Evolutionary conservation across 2,329 filamentous ascomycete genomes (phyloP), one percentile per base, ranked within the genome.

Genomic region (Trichoderma sp.): DNA sequence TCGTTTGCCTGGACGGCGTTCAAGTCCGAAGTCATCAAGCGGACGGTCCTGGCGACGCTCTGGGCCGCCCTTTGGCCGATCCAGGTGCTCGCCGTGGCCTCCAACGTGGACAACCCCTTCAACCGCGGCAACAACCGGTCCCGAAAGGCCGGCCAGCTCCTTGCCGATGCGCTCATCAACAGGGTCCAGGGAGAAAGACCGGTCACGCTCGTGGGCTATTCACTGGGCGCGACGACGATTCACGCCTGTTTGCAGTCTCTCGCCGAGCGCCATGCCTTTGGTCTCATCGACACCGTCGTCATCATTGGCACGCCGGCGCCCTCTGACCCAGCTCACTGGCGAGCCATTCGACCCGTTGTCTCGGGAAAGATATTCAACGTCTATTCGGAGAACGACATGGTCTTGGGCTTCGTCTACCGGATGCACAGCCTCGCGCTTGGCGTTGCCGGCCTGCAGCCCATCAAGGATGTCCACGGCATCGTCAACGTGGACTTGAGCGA

Each of bases 351-450:
- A 34, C 87, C 85, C 51, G 91, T 94, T 0, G 92, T 96, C 0
- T 86, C 89, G 1, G 93, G 93, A 2, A 85, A 90, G 65, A 83
- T 97, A 7, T 90, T 96, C 71, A 97, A 97, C 71, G 92, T 94
- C 9, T 97, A 90, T 77, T 94, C 91, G 1, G 87, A 89, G 60
- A 93, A 95, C 67, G 93, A 97, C 76, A 91, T 92, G 72, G 88
- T 97, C 39, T 86, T 97, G 1, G 93, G 88, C 1, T 94, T 97
- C 74, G 80, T 97, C 19, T 97, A 97, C 75, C 88, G 93, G 51
- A 89, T 92, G 2, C 92, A 90, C 47, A 93, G 89, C 66, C 85
- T 96, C 30, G 90, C 95, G 68, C 84, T 91, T 47, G 93, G 93
- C 3, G 86, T 97, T 48, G 93, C 93, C 0, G 94, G 93, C 0